These are phyloP conservation scores for Brettanomyces custersianus DNA, from an alignment of 805 yeast genomes.

Conservation along the genomic window DNA sequence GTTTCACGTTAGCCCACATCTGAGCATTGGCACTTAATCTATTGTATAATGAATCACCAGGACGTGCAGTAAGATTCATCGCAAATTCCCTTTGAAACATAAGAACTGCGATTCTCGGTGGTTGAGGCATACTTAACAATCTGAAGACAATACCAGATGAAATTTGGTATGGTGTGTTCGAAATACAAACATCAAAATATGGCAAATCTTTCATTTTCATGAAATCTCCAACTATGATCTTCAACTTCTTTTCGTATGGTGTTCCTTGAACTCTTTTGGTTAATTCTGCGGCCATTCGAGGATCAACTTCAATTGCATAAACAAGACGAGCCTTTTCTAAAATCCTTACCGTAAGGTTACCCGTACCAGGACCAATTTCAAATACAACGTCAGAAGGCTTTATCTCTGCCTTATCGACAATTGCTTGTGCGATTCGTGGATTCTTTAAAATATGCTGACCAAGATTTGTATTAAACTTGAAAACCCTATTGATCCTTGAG, in stretches of 20 bases:
- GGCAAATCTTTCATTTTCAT: conserved; percentile 87
- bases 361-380: conserved; percentile 99
- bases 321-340: conserved; percentile 88
- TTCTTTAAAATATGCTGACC: conserved; percentile 97
- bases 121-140: conserved; percentile 79
- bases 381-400: conserved; percentile 87
- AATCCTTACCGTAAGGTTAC: conserved; percentile 89
- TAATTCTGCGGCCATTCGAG: conserved; percentile 98
- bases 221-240: conserved; percentile 88
- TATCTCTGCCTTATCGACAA: conserved; percentile 91
- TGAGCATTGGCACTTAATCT: conserved; percentile 94
- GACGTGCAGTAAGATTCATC: conserved; percentile 82
- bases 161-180: conserved; percentile 96
- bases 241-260: conserved; percentile 86
- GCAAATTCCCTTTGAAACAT: conserved; percentile 99
- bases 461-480: conserved; percentile 92
- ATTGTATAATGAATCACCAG: conserved; percentile 92
- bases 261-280: conserved; percentile 97
- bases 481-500: conserved; percentile 69
- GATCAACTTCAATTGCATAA: conserved; percentile 97
- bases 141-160: conserved; percentile 95
- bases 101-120: conserved; percentile 89
- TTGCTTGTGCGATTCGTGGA: conserved; percentile 95
- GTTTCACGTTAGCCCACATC: conserved; percentile 99
- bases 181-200: conserved; percentile 89